Evolutionary conservation across 2,329 filamentous ascomycete genomes (phyloP).

Genomic region (Colletotrichum theobromicola): DNA sequence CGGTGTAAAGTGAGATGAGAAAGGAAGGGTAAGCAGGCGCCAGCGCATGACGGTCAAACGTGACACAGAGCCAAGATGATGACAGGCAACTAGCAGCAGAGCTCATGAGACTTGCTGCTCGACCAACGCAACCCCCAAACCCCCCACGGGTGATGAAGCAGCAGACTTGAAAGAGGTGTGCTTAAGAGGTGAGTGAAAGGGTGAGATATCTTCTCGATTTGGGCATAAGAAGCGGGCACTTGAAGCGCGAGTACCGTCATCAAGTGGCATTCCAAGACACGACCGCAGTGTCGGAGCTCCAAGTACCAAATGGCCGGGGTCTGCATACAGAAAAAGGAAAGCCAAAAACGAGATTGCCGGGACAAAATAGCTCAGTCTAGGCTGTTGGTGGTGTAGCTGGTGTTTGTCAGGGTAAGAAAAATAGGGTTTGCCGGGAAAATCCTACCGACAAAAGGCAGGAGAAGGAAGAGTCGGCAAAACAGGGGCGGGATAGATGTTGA

Average conservation of each 20-base stretch:
- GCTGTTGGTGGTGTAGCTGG: not conserved
- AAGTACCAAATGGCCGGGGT: not conserved
- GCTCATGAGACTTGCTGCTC: not conserved
- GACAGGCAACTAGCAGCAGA: not conserved
- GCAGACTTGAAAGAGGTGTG: not conserved
- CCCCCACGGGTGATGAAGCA: conserved; percentile 1
- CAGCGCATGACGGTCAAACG: conserved; percentile 6
- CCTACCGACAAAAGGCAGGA: not conserved
- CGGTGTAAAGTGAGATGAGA: conserved; percentile 2
- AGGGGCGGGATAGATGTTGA: not conserved
- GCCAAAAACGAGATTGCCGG: not conserved
- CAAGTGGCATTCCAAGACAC: not conserved
- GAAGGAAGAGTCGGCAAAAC: not conserved
- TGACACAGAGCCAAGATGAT: conserved; percentile 17
- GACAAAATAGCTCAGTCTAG: not conserved
- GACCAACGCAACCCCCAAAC: not conserved
- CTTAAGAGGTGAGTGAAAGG: not conserved
- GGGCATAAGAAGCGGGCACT: not conserved
- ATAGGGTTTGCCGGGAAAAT: conserved; percentile 18
- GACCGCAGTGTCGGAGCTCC: not conserved
- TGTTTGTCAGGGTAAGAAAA: not conserved
- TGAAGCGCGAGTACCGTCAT: not conserved
- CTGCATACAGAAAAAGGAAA: not conserved
- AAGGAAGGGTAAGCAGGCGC: not conserved
- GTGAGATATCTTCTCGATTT: not conserved